These are phyloP conservation scores for Cytospora schulzeri DNA, from an alignment of 2,329 filamentous ascomycete genomes.

Conservation along the genomic window DNA sequence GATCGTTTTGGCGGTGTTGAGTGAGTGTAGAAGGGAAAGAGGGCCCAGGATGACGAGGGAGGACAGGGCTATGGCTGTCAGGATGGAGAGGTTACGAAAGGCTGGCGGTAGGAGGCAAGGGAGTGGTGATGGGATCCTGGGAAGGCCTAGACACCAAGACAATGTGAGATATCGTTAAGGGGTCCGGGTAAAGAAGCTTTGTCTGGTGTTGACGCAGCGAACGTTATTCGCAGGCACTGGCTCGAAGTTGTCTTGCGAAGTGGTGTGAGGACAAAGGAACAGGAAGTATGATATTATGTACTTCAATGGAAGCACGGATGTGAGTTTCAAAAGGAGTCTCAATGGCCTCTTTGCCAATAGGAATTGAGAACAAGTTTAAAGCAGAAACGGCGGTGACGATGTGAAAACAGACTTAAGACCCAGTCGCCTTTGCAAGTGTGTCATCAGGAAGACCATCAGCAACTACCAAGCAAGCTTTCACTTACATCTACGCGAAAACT, in stretches of 20 bases:
- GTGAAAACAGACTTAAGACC: neutral
- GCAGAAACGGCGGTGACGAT: neutral
- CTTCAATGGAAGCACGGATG: neutral
- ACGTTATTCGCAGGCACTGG: neutral
- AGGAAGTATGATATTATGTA: neutral
- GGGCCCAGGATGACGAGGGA: neutral
- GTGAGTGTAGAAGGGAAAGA: conserved; percentile 34
- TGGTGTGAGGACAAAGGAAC: conserved; percentile 4
- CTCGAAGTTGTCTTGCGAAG: conserved; percentile 2
- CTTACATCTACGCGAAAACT: neutral
- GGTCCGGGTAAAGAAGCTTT: neutral
- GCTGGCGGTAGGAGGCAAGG: neutral
- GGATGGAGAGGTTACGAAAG: conserved; percentile 10
- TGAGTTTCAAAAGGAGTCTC: neutral
- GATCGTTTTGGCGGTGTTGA: conserved; percentile 38
- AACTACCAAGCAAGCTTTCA: neutral
- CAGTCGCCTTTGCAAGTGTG: neutral
- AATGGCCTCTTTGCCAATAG: neutral
- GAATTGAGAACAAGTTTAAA: neutral
- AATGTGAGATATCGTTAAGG: neutral
- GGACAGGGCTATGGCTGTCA: neutral
- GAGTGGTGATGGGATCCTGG: conserved; percentile 4
- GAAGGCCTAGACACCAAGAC: conserved; percentile 3
- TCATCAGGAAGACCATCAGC: neutral
- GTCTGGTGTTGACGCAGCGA: neutral